A percentile compares a stretch with the other conserved stretches of the same genome.
phyloP scores from a whole-genome alignment of 1,139 yeast species.

The Taphrina communis region DNA sequence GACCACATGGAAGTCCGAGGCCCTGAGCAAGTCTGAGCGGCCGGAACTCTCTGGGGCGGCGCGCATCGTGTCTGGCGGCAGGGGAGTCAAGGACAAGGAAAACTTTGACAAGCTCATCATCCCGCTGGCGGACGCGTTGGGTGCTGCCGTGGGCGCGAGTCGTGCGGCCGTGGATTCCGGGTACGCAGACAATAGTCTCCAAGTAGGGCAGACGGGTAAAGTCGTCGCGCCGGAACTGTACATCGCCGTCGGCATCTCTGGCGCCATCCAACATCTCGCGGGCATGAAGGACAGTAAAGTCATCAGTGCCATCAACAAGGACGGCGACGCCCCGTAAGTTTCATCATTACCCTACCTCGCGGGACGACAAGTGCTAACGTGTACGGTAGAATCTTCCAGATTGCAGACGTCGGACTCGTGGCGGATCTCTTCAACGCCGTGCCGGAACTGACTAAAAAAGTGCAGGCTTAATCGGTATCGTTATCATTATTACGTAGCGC shows the following conservation, averaged over 20 bases:
- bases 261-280: constrained; percentile 97
- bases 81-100: constrained; percentile 90
- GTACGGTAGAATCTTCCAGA: constrained; percentile 65
- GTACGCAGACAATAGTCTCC: constrained; percentile 94
- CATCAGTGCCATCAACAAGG: constrained; percentile 89
- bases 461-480: background rate
- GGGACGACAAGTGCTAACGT: background rate
- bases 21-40: constrained; percentile 76
- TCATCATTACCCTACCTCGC: background rate
- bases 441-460: constrained; percentile 78
- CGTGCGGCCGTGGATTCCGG: constrained; percentile 98
- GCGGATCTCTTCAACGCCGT: constrained; percentile 85
- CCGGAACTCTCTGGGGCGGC: constrained; percentile 89
- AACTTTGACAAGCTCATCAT: constrained; percentile 75
- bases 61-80: constrained; percentile 86
- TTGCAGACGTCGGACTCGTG: constrained; percentile 87
- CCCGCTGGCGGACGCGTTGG: constrained; percentile 83
- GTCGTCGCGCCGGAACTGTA: constrained; percentile 96
- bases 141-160: constrained; percentile 96
- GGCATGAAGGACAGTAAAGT: constrained; percentile 97
- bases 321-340: constrained; percentile 63
- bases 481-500: background rate
- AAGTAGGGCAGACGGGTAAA: constrained; percentile 98
- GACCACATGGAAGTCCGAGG: constrained; percentile 70
- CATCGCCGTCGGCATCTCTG: constrained; percentile 90